A percentile compares a stretch with the other conserved stretches of the same genome.
These are phyloP conservation scores for Malus hybrid DNA, from an alignment of 331 rosid genomes.

Conservation along the genomic window DNA sequence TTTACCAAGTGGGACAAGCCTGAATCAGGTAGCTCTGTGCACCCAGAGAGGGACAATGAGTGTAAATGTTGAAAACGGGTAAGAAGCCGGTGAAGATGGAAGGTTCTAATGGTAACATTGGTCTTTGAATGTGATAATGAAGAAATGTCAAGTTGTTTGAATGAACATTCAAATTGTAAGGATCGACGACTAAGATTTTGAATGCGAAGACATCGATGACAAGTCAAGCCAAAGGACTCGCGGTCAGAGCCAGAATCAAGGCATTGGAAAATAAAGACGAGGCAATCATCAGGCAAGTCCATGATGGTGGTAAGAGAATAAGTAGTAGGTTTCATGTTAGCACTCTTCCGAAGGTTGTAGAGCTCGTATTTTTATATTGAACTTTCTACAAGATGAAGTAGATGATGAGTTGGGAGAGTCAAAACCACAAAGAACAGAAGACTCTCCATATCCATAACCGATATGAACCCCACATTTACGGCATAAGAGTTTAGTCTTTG, in stretches of 20 bases:
- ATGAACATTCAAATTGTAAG: constrained; percentile 47
- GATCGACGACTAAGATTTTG: constrained; percentile 40
- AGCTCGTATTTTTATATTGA: constrained; percentile 43
- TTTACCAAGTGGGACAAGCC: constrained; percentile 31
- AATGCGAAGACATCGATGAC: constrained; percentile 46
- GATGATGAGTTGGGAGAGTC: constrained; percentile 43
- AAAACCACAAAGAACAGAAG: constrained; percentile 45
- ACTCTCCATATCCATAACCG: constrained; percentile 48
- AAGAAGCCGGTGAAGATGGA: constrained; percentile 40
- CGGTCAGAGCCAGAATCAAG: constrained; percentile 36
- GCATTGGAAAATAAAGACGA: constrained; percentile 35
- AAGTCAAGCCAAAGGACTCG: constrained; percentile 60
- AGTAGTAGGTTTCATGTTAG: constrained; percentile 34
- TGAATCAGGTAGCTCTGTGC: constrained; percentile 39
- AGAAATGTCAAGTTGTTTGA: constrained; percentile 21
- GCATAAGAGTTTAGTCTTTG: constrained; percentile 52
- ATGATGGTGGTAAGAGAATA: constrained; percentile 30
- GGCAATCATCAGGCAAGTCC: constrained; percentile 56
- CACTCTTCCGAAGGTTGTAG: constrained; percentile 53
- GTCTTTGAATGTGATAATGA: constrained; percentile 12
- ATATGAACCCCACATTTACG: constrained; percentile 55
- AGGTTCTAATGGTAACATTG: constrained; percentile 15
- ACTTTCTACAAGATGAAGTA: constrained; percentile 32
- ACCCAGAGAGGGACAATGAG: constrained; percentile 53
- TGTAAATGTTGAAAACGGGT: constrained; percentile 49